A percentile compares a stretch with the other conserved stretches of the same genome.
These are phyloP conservation scores for Curvularia hawaiiensis DNA, from an alignment of 2,329 filamentous ascomycete genomes.

Conservation along the genomic window DNA sequence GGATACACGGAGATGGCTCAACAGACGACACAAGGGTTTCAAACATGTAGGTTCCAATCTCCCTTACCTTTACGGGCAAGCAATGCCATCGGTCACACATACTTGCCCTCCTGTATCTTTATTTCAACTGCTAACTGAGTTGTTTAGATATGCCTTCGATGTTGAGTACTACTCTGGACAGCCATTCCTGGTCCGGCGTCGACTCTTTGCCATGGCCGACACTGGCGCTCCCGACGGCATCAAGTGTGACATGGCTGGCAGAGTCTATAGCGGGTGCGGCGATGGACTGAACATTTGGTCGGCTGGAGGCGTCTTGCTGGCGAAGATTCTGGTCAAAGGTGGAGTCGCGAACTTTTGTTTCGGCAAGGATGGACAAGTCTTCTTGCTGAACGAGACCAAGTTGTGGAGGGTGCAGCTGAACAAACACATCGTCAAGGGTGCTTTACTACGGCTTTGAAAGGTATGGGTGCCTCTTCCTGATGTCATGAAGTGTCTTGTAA, in stretches of 20 bases:
- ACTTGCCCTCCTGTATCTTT: not conserved
- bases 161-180: slow-evolving; percentile 14
- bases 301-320: slow-evolving; percentile 51
- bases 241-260: slow-evolving; percentile 50
- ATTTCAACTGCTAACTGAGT: not conserved
- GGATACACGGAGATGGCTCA: slow-evolving; percentile 25
- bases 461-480: not conserved
- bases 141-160: slow-evolving; percentile 29
- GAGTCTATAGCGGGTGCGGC: slow-evolving; percentile 58
- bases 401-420: slow-evolving; percentile 22
- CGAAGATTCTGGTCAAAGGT: slow-evolving; percentile 37
- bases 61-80: not conserved
- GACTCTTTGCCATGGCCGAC: slow-evolving; percentile 31
- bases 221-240: slow-evolving; percentile 30
- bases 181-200: slow-evolving; percentile 23
- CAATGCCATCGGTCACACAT: not conserved
- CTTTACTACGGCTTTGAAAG: slow-evolving; percentile 4
- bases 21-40: slow-evolving; percentile 19
- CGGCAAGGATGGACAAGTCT: slow-evolving; percentile 52
- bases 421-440: not conserved
- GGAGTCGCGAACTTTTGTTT: slow-evolving; percentile 58
- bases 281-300: slow-evolving; percentile 59
- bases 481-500: not conserved
- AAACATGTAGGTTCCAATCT: slow-evolving; percentile 16
- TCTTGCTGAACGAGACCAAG: slow-evolving; percentile 52